A percentile compares a stretch with the other conserved stretches of the same genome.
Evolutionary conservation across 2,329 filamentous ascomycete genomes (phyloP).

Genomic region (Zymoseptoria brevis): DNA sequence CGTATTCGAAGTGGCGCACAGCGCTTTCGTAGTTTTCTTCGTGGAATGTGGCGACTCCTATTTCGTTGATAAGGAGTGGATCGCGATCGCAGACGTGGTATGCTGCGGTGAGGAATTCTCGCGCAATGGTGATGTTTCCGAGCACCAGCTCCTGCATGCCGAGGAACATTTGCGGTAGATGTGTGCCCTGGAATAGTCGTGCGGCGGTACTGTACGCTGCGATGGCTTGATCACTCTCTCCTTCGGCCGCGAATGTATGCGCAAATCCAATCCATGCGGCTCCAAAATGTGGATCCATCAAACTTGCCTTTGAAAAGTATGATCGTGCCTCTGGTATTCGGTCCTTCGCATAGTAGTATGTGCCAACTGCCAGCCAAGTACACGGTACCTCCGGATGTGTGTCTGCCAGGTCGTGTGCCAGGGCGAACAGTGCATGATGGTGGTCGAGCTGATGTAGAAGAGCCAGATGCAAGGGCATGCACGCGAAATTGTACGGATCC

Average conservation of each 20-base stretch:
- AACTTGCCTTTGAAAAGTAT: constrained; percentile 94
- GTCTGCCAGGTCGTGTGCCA: constrained; percentile 88
- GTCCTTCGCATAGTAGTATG: constrained; percentile 84
- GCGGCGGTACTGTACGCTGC: constrained; percentile 95
- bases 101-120: constrained; percentile 88
- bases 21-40: constrained; percentile 72
- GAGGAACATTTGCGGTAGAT: constrained; percentile 88
- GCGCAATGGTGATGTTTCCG: constrained; percentile 87
- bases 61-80: constrained; percentile 85
- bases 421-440: constrained; percentile 82
- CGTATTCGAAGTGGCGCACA: constrained; percentile 66
- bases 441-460: constrained; percentile 80
- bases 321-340: constrained; percentile 88
- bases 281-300: constrained; percentile 96
- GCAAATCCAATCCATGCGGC: constrained; percentile 98
- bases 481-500: constrained; percentile 81
- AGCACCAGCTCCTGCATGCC: constrained; percentile 98
- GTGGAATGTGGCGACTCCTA: constrained; percentile 93
- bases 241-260: constrained; percentile 94
- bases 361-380: constrained; percentile 88
- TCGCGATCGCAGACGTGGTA: constrained; percentile 77
- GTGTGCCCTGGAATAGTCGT: constrained; percentile 90
- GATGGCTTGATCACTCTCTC: constrained; percentile 96
- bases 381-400: constrained; percentile 84
- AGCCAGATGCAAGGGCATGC: constrained; percentile 85